These are phyloP conservation scores for Epichloe hybrida DNA, from an alignment of 2,329 filamentous ascomycete genomes.

Conservation along the genomic window DNA sequence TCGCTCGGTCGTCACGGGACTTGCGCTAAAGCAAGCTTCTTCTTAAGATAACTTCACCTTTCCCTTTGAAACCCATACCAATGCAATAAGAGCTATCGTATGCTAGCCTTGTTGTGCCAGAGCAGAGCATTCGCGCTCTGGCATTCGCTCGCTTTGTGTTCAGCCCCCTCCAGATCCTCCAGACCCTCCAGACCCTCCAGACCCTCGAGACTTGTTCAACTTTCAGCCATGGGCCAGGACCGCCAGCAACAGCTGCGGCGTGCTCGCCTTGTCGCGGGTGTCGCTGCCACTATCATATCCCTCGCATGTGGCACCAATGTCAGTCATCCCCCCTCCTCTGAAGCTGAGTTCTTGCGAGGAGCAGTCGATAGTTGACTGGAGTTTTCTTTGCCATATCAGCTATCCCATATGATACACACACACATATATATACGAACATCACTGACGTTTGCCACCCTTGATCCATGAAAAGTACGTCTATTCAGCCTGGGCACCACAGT, in stretches of 20 bases:
- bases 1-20: too few relatives aligned
- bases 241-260: conserved; percentile 32
- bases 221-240: conserved; percentile 12
- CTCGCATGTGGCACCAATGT: conserved; percentile 91
- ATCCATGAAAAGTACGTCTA: conserved; percentile 70
- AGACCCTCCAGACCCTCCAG: not conserved
- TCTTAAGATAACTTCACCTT: too few relatives aligned
- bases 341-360: not conserved
- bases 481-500: conserved; percentile 94
- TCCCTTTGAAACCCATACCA: too few relatives aligned
- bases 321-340: conserved; percentile 16
- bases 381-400: not conserved
- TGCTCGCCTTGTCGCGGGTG: conserved; percentile 66
- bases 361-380: not conserved
- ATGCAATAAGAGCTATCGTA: too few relatives aligned
- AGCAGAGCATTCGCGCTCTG: not conserved
- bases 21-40: too few relatives aligned
- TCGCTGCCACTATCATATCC: conserved; percentile 72
- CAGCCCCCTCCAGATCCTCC: not conserved
- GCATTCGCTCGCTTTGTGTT: not conserved
- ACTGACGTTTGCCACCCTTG: conserved; percentile 3
- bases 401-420: not conserved
- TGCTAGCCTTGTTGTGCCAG: too few relatives aligned
- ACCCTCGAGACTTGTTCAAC: not conserved
- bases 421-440: not conserved